These are phyloP conservation scores for Thecamonas trahens DNA, from an alignment of 78 protist species.

Conservation along the genomic window DNA sequence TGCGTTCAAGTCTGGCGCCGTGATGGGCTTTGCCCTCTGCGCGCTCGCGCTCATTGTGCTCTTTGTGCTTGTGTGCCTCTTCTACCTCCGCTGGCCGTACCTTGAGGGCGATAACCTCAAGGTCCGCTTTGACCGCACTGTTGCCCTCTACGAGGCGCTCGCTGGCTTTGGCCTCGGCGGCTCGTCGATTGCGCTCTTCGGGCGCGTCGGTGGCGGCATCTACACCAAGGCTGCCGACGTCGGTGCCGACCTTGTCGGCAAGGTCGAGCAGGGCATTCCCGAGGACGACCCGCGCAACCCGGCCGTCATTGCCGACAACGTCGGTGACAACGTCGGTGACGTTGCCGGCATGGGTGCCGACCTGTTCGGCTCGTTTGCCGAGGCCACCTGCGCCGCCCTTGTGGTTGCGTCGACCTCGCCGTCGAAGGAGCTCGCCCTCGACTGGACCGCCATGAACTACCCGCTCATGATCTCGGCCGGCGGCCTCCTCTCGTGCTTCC, in stretches of 20 bases:
- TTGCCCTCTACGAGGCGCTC: constrained; percentile 27
- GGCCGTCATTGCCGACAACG: constrained; percentile 68
- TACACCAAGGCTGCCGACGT: constrained; percentile 66
- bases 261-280: constrained; percentile 42
- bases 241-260: constrained; percentile 68
- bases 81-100: neutral
- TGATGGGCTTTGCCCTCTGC: constrained; percentile 51
- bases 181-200: constrained; percentile 61
- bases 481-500: constrained; percentile 10
- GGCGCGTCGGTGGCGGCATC: constrained; percentile 75
- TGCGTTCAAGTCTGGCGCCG: constrained; percentile 57
- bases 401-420: constrained; percentile 28
- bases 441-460: constrained; percentile 2
- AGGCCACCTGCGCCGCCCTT: constrained; percentile 53
- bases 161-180: constrained; percentile 73
- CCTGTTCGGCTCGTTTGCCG: constrained; percentile 64
- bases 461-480: constrained; percentile 30
- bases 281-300: constrained; percentile 75
- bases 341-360: constrained; percentile 76
- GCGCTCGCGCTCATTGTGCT: constrained; percentile 12
- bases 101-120: neutral
- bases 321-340: constrained; percentile 81
- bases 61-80: neutral
- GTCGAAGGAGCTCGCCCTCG: neutral
- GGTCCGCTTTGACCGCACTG: neutral